These are phyloP conservation scores for Parathielavia appendiculata DNA, from an alignment of 495 filamentous ascomycete species.

Conservation along the genomic window DNA sequence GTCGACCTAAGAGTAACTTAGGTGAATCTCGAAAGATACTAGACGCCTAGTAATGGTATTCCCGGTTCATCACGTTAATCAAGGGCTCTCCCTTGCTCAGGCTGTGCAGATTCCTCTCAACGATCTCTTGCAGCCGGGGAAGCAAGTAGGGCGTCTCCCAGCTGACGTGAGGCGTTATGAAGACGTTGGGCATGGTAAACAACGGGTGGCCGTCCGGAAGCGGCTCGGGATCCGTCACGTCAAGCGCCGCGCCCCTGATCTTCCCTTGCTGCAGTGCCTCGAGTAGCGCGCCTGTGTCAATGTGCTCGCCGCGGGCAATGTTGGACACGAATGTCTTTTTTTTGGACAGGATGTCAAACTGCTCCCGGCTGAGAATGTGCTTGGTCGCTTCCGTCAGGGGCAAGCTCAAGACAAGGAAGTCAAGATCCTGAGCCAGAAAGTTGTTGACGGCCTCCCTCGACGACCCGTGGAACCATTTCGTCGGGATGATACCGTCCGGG, in stretches of 20 bases:
- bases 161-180: conserved; percentile 78
- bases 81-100: conserved; percentile 25
- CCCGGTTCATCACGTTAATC: conserved; percentile 34
- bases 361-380: conserved; percentile 55
- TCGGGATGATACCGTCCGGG: conserved; percentile 63
- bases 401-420: conserved; percentile 68
- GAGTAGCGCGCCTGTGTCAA: conserved; percentile 66
- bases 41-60: conserved; percentile 26
- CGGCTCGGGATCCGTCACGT: conserved; percentile 86
- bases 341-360: conserved; percentile 60
- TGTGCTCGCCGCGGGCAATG: conserved; percentile 65
- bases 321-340: conserved; percentile 64
- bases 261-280: conserved; percentile 52
- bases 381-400: conserved; percentile 66
- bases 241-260: conserved; percentile 69
- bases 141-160: conserved; percentile 55
- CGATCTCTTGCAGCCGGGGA: conserved; percentile 53
- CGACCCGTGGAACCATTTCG: conserved; percentile 66
- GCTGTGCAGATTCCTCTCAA: conserved; percentile 34
- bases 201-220: conserved; percentile 63
- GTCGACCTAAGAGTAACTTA: background rate
- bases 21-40: background rate
- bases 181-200: conserved; percentile 68
- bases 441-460: conserved; percentile 54
- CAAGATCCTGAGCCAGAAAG: conserved; percentile 66